Conservation (phyloP, 768 basidiomycete species). For the Fistulinella prunicolor region DNA sequence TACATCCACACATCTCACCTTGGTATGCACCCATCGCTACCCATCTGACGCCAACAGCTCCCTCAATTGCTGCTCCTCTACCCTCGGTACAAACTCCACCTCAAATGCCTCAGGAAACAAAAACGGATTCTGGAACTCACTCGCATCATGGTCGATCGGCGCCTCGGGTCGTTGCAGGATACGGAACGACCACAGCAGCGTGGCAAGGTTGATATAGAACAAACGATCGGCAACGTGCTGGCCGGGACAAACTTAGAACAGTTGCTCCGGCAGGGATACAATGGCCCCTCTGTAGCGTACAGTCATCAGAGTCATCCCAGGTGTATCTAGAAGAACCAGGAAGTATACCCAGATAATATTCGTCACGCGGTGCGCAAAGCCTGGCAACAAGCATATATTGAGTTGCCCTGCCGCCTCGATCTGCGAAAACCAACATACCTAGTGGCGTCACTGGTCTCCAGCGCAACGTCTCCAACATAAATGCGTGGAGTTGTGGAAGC, state of each 20-base stretch:
- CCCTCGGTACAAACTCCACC: neutral
- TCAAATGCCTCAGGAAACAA: neutral
- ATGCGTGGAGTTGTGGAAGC: constrained; percentile 38
- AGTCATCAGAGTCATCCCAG: constrained; percentile 26
- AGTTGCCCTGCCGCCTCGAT: neutral
- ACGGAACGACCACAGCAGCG: neutral
- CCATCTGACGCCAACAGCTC: neutral
- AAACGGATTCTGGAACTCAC: neutral
- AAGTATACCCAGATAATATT: constrained; percentile 55
- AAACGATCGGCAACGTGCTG: neutral
- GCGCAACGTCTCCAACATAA: constrained; percentile 34
- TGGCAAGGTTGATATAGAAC: neutral
- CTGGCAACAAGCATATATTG: neutral
- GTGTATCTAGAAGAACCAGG: neutral
- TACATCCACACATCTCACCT: too few species aligned
- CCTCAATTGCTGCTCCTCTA: neutral
- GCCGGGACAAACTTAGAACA: neutral
- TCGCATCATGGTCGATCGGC: neutral
- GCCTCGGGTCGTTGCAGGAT: neutral
- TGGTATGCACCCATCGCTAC: too few species aligned
- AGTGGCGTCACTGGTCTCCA: constrained; percentile 36
- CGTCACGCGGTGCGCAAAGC: constrained; percentile 61
- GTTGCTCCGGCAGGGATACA: constrained; percentile 25
- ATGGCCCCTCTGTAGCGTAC: constrained; percentile 13
- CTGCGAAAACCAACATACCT: constrained; percentile 11